A percentile compares a stretch with the other conserved stretches of the same genome.
These are phyloP conservation scores for Candida jianshihensis DNA, from an alignment of 805 yeast genomes.

Conservation along the genomic window DNA sequence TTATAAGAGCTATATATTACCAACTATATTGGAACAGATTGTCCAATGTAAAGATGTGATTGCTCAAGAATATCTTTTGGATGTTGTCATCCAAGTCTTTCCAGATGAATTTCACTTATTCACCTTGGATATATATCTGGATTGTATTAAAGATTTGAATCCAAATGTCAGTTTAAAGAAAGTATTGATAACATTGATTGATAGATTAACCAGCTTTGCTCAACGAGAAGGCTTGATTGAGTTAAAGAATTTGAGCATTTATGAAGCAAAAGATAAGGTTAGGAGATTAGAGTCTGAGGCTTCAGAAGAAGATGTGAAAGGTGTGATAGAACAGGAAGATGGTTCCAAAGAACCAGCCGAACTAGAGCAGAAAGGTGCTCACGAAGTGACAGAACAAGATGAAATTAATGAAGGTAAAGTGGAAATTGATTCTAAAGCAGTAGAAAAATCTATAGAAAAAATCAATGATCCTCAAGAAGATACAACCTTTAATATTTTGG, in stretches of 20 bases:
- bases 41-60: conserved; percentile 86
- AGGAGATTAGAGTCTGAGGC: too few relatives aligned
- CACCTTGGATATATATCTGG: conserved; percentile 62
- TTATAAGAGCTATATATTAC: conserved; percentile 50
- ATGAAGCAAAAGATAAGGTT: conserved; percentile 9
- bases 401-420: conserved; percentile 10
- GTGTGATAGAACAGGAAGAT: too few relatives aligned
- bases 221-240: conserved; percentile 28
- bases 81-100: conserved; percentile 88
- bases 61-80: conserved; percentile 88
- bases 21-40: conserved; percentile 79
- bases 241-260: conserved; percentile 13
- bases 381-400: conserved; percentile 2
- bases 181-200: conserved; percentile 63
- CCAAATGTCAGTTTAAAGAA: conserved; percentile 65
- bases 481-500: not conserved
- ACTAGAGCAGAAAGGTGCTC: too few relatives aligned
- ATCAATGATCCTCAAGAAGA: conserved; percentile 6
- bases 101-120: conserved; percentile 86
- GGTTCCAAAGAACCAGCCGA: conserved; percentile 8
- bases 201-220: conserved; percentile 55
- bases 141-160: conserved; percentile 57
- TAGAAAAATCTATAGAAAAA: not conserved
- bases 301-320: too few relatives aligned
- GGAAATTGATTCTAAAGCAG: conserved; percentile 5